phyloP scores from a whole-genome alignment of 2,329 filamentous ascomycete species.

The Chrysoporthe cubensis region DNA sequence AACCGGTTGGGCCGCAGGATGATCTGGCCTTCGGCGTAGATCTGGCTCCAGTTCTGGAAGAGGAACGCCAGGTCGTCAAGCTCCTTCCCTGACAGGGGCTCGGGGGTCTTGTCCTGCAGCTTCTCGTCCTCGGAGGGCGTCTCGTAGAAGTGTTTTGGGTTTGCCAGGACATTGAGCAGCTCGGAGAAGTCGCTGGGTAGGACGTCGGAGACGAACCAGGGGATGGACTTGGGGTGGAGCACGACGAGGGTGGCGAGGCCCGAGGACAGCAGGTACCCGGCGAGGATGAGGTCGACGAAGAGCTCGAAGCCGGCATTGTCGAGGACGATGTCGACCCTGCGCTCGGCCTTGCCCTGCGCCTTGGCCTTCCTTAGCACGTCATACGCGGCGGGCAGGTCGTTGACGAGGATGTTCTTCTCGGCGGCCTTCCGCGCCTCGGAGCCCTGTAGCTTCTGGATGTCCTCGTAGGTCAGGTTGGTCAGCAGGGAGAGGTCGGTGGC shows the following conservation, averaged over 20 bases:
- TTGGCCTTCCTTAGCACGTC: constrained; percentile 34
- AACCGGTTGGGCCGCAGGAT: constrained; percentile 83
- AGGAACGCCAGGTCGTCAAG: constrained; percentile 71
- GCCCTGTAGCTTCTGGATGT: constrained; percentile 95
- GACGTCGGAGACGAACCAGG: constrained; percentile 98
- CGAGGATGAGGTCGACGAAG: constrained; percentile 91
- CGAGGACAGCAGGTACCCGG: constrained; percentile 83
- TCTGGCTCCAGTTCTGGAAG: constrained; percentile 77
- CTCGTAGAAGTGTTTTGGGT: constrained; percentile 79
- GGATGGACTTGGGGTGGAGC: constrained; percentile 90
- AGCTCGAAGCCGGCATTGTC: constrained; percentile 98
- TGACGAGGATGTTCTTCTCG: constrained; percentile 90
- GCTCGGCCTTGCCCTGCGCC: constrained; percentile 52
- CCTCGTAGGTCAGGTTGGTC: constrained; percentile 88
- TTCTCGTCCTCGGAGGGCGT: constrained; percentile 70
- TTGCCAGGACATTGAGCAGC: constrained; percentile 79
- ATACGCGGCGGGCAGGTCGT: constrained; percentile 65
- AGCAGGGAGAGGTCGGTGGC: constrained; percentile 92
- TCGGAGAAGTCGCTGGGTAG: constrained; percentile 81
- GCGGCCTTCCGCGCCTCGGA: constrained; percentile 82
- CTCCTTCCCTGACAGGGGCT: constrained; percentile 70
- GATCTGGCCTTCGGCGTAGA: constrained; percentile 84
- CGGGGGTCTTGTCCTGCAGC: constrained; percentile 58
- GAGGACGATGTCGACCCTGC: constrained; percentile 89
- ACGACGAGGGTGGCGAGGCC: constrained; percentile 86